phyloP scores from a whole-genome alignment of 2,329 filamentous ascomycete genomes.

The Aspergillus pseudoglaucus region DNA sequence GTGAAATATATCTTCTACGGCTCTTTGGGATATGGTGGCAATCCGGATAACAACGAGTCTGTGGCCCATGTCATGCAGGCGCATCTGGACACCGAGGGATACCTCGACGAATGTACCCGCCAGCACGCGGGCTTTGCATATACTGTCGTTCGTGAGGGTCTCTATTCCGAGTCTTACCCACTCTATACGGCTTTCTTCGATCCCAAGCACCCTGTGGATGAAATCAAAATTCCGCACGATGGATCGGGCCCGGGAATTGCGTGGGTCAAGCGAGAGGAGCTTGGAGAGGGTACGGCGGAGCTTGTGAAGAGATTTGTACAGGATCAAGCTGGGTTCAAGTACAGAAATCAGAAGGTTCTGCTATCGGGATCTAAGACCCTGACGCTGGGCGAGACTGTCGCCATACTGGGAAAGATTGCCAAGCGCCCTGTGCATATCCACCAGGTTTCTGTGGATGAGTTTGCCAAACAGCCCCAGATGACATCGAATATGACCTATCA shows the following conservation, averaged over 20 bases:
- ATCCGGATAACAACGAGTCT: background rate
- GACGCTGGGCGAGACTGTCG: constrained; percentile 19
- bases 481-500: constrained; percentile 19
- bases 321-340: constrained; percentile 15
- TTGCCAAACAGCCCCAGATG: constrained; percentile 28
- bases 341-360: constrained; percentile 13
- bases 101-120: constrained; percentile 1
- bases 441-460: constrained; percentile 31
- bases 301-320: constrained; percentile 34
- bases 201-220: constrained; percentile 16
- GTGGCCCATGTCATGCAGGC: constrained; percentile 13
- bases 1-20: constrained; percentile 13
- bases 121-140: constrained; percentile 29
- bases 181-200: constrained; percentile 49
- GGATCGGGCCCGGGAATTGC: constrained; percentile 38
- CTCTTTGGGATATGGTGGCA: constrained; percentile 9
- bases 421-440: constrained; percentile 19
- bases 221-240: constrained; percentile 42
- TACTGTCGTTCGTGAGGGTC: constrained; percentile 47
- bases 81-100: constrained; percentile 10
- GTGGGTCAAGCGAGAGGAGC: constrained; percentile 46
- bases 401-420: constrained; percentile 12
- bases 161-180: constrained; percentile 52
- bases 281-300: constrained; percentile 46
- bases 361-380: constrained; percentile 20